Percentiles rank a stretch among this genome's conserved stretches.
These are phyloP conservation scores for Boletellus sp. DNA, from an alignment of 768 basidiomycete genomes.

Conservation along the genomic window DNA sequence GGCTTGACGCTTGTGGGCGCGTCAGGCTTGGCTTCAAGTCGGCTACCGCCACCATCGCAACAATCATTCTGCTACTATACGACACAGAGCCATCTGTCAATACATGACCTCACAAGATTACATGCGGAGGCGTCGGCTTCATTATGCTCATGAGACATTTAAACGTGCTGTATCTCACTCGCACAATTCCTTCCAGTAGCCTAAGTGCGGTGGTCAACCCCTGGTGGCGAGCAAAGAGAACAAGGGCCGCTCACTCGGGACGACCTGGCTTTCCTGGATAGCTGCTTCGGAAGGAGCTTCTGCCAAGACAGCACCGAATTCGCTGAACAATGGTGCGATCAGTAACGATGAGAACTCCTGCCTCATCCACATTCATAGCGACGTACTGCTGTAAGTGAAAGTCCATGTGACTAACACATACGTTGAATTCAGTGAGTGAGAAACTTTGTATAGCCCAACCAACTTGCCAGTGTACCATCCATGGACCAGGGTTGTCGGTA, in stretches of 20 bases:
- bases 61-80: too few species aligned
- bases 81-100: neutral
- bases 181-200: neutral
- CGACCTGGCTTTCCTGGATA: conserved; percentile 2
- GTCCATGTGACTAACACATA: conserved; percentile 17
- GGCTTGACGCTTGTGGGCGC: neutral
- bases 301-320: conserved; percentile 29
- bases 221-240: too few species aligned
- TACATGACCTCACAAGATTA: neutral
- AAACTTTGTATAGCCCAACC: too few species aligned
- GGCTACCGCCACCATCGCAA: neutral
- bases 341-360: neutral
- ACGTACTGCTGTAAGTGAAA: conserved; percentile 20
- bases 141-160: too few species aligned
- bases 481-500: conserved; percentile 53
- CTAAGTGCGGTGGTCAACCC: neutral
- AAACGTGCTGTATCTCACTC: too few species aligned
- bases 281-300: conserved; percentile 14
- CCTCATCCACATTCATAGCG: too few species aligned
- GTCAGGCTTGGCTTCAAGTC: neutral
- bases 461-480: conserved; percentile 23
- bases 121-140: neutral
- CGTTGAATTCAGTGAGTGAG: neutral
- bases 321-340: conserved; percentile 9
- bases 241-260: conserved; percentile 17